These are phyloP conservation scores for Solanum sparsipilum DNA, from an alignment of 257 asterid genomes.

Conservation along the genomic window DNA sequence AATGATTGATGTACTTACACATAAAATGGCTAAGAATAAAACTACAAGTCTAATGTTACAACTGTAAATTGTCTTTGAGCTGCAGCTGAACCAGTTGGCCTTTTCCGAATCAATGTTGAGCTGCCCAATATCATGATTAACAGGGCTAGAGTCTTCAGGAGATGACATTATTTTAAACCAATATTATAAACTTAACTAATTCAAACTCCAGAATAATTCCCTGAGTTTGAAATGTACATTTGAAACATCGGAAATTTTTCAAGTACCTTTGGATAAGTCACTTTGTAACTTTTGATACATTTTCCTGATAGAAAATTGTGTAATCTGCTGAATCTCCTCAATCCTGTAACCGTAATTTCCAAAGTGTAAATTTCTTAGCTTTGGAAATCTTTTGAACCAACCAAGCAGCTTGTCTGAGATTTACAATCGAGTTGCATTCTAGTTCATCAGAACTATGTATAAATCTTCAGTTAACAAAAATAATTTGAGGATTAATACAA, in stretches of 20 bases:
- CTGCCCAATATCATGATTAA: no score
- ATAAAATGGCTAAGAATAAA: no score
- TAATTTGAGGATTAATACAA: background rate
- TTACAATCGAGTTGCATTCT: background rate
- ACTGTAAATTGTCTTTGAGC: no score
- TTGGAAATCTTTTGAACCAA: background rate
- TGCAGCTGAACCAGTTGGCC: no score
- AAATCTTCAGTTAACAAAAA: background rate
- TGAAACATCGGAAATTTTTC: background rate
- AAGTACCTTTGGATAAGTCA: background rate
- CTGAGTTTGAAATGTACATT: background rate
- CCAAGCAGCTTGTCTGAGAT: background rate
- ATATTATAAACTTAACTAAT: background rate
- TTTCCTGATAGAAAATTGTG: background rate
- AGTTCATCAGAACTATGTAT: background rate
- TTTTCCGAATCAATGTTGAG: no score
- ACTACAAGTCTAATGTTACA: no score
- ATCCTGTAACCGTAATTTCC: background rate
- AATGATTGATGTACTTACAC: no score
- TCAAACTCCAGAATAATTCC: background rate
- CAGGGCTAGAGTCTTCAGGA: no score
- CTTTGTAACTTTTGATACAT: no score
- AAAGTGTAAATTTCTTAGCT: background rate
- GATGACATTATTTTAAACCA: no score
- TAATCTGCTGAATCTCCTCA: background rate